A percentile compares a stretch with the other conserved stretches of the same genome.
Conservation (phyloP, 805 yeast species). For the Saccharomycopsis microspora region DNA sequence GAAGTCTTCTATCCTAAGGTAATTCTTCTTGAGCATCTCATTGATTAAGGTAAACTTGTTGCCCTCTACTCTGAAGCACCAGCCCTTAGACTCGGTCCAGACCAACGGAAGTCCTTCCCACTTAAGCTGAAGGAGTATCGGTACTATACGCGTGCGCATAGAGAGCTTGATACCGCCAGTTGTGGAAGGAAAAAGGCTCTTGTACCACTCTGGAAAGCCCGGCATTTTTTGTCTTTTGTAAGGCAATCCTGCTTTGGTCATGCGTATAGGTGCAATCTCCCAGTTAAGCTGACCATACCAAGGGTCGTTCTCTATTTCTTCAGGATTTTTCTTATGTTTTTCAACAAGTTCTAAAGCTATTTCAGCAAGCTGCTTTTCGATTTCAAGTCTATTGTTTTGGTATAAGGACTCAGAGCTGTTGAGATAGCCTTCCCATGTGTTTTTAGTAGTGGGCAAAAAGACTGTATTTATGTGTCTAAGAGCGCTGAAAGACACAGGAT, state of each 20-base stretch:
- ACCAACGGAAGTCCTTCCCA: slow-evolving; percentile 81
- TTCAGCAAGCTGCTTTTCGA: slow-evolving; percentile 44
- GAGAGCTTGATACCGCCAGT: slow-evolving; percentile 41
- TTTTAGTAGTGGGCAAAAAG: slow-evolving; percentile 62
- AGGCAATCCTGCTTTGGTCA: slow-evolving; percentile 60
- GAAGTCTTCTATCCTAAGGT: slow-evolving; percentile 17
- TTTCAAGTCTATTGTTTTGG: slow-evolving; percentile 41
- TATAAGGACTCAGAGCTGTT: slow-evolving; percentile 55
- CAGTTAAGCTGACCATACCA: slow-evolving; percentile 91
- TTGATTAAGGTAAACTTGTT: slow-evolving; percentile 20
- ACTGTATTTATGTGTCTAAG: slow-evolving; percentile 61
- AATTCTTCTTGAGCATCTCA: slow-evolving; percentile 24
- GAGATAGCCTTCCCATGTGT: slow-evolving; percentile 65
- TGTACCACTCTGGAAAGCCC: slow-evolving; percentile 93
- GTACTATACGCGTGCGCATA: slow-evolving; percentile 63
- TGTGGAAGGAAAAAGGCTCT: slow-evolving; percentile 35
- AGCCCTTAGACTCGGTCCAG: slow-evolving; percentile 74
- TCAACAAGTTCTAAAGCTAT: slow-evolving; percentile 51
- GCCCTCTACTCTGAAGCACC: slow-evolving; percentile 70
- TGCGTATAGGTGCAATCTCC: slow-evolving; percentile 49
- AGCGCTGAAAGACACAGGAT: slow-evolving; percentile 91
- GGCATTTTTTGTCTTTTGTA: slow-evolving; percentile 69
- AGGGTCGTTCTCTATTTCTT: slow-evolving; percentile 51
- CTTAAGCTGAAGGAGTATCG: slow-evolving; percentile 59
- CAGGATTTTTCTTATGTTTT: slow-evolving; percentile 28